A percentile compares a stretch with the other conserved stretches of the same genome.
Conservation (phyloP, 768 basidiomycete genomes). For the Leccinum uliginosum region DNA sequence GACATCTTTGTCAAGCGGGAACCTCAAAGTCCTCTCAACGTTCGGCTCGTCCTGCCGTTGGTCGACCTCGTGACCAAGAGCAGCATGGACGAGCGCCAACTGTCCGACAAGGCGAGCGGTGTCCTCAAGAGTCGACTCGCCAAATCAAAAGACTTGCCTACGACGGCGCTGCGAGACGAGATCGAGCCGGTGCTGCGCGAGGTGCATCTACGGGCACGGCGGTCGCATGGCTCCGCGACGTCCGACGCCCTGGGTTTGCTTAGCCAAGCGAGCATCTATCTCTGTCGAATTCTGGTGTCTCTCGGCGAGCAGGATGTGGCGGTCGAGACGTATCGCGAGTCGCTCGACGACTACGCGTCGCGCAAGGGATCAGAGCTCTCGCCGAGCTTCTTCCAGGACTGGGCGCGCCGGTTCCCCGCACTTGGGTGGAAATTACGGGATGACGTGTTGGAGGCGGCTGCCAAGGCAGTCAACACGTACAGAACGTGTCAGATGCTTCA, state of each 20-base stretch:
- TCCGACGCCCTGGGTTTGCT: conserved; percentile 61
- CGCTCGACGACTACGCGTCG: conserved; percentile 70
- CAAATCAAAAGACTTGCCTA: conserved; percentile 68
- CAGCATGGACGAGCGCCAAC: conserved; percentile 74
- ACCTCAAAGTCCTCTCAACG: conserved; percentile 61
- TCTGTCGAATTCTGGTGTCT: conserved; percentile 49
- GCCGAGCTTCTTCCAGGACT: conserved; percentile 72
- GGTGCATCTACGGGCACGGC: conserved; percentile 71
- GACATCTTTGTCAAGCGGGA: conserved; percentile 80
- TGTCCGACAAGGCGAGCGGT: conserved; percentile 84
- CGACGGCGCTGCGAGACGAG: conserved; percentile 24
- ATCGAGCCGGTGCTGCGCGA: conserved; percentile 49
- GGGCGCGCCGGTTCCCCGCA: conserved; percentile 59
- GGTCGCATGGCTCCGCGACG: conserved; percentile 54
- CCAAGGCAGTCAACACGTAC: conserved; percentile 69
- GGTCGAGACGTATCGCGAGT: conserved; percentile 54
- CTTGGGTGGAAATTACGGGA: conserved; percentile 63
- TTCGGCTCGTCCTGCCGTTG: conserved; percentile 71
- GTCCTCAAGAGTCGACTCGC: conserved; percentile 70
- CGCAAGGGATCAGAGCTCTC: conserved; percentile 79
- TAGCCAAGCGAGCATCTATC: conserved; percentile 65
- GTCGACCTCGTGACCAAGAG: conserved; percentile 67
- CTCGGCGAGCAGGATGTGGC: conserved; percentile 39
- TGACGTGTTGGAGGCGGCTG: conserved; percentile 52
- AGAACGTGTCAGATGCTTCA: conserved; percentile 72